Conservation (phyloP, 2,329 filamentous ascomycete genomes). For the Pezicula carpinea region DNA sequence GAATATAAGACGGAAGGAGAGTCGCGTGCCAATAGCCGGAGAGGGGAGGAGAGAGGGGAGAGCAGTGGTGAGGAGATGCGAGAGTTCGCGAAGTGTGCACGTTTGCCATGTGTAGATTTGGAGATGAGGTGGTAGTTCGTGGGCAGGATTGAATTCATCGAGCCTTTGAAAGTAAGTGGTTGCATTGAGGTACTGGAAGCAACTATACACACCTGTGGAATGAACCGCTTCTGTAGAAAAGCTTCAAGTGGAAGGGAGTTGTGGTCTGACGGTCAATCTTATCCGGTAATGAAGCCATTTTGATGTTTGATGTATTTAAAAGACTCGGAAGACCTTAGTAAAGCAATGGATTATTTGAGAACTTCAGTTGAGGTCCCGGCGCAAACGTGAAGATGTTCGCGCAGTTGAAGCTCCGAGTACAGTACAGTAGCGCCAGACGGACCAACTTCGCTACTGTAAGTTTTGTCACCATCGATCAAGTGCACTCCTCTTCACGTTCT, state of each 20-base stretch:
- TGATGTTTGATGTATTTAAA: conserved; percentile 9
- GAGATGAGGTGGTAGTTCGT: conserved; percentile 60
- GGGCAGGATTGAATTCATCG: conserved; percentile 58
- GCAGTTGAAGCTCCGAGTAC: background rate
- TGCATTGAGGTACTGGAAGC: conserved; percentile 1
- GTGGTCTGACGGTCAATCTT: conserved; percentile 64
- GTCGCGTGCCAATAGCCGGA: conserved; percentile 73
- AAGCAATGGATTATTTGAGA: conserved; percentile 4
- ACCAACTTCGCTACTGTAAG: background rate
- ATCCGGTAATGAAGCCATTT: conserved; percentile 29
- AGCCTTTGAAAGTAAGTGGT: conserved; percentile 40
- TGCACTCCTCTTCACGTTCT: background rate
- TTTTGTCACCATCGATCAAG: too few species aligned
- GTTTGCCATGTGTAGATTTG: conserved; percentile 83
- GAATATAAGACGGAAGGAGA: conserved; percentile 85
- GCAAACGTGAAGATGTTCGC: conserved; percentile 7
- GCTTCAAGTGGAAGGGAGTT: conserved; percentile 77
- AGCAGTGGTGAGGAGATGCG: conserved; percentile 67
- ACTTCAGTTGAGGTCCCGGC: conserved; percentile 8
- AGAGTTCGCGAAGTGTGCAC: conserved; percentile 77
- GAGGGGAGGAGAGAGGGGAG: conserved; percentile 66
- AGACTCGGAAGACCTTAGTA: conserved; percentile 10
- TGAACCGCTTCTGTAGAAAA: conserved; percentile 73
- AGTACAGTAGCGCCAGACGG: background rate
- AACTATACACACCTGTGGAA: conserved; percentile 58